These are phyloP conservation scores for Psidium friedrichsthalianum DNA, from an alignment of 345 rosid species.

Conservation along the genomic window DNA sequence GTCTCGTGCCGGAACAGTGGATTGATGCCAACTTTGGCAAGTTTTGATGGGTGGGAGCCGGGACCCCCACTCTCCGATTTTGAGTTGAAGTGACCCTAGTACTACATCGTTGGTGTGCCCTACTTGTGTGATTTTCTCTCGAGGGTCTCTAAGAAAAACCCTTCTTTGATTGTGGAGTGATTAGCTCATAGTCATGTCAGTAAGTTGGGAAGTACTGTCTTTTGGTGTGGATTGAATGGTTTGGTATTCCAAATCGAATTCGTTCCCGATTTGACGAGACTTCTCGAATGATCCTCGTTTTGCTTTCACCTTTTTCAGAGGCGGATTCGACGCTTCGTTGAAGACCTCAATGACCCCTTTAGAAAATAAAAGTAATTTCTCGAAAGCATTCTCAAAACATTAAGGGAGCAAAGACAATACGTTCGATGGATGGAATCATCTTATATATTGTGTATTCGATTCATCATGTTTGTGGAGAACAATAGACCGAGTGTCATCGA, in stretches of 20 bases:
- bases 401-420: fast-evolving
- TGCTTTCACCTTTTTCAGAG: fast-evolving
- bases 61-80: not conserved
- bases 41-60: not conserved
- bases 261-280: not conserved
- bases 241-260: not conserved
- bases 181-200: not conserved
- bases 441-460: not conserved
- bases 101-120: not conserved
- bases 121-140: not conserved
- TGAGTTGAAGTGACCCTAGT: not conserved
- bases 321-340: fast-evolving
- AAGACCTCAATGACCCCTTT: fast-evolving
- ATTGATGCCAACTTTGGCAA: not conserved
- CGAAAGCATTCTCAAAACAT: not conserved
- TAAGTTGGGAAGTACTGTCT: not conserved
- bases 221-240: not conserved
- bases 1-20: not conserved
- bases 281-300: too few relatives aligned
- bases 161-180: not conserved
- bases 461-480: not conserved
- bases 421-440: fast-evolving
- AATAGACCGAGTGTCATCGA: fast-evolving
- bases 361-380: not conserved
- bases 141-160: not conserved